A percentile compares a stretch with the other conserved stretches of the same genome.
These are phyloP conservation scores for Colletotrichum liaoningense DNA, from an alignment of 2,329 filamentous ascomycete genomes.

Conservation along the genomic window DNA sequence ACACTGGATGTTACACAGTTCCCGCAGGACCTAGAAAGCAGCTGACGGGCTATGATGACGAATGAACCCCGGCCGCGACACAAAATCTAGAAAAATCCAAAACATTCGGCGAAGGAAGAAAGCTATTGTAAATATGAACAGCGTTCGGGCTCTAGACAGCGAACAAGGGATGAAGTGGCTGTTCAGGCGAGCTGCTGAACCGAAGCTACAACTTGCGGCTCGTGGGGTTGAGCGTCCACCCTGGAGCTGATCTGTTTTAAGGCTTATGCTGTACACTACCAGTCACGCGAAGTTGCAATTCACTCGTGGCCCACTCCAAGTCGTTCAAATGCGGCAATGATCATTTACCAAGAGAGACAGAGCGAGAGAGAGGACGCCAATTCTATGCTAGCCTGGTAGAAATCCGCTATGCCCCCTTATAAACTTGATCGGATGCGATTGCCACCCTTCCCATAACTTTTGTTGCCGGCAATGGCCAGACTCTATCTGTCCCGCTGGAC, in stretches of 20 bases:
- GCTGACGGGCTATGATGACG: constrained; percentile 71
- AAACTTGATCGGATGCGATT: constrained; percentile 16
- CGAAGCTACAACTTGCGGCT: background rate
- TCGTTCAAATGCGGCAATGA: background rate
- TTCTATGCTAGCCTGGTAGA: constrained; percentile 27
- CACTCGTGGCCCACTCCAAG: constrained; percentile 5
- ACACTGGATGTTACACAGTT: constrained; percentile 52
- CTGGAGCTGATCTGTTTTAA: background rate
- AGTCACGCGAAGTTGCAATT: constrained; percentile 19
- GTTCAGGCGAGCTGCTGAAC: constrained; percentile 1
- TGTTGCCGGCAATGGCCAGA: constrained; percentile 39
- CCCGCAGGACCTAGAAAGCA: constrained; percentile 69
- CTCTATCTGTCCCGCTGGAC: constrained; percentile 67
- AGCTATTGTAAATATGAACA: constrained; percentile 39
- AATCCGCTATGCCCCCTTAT: constrained; percentile 35
- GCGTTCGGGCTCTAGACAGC: constrained; percentile 37
- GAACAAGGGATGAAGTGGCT: constrained; percentile 8
- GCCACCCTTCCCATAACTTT: background rate
- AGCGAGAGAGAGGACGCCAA: constrained; percentile 13
- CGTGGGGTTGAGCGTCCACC: background rate
- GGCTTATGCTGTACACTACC: constrained; percentile 28
- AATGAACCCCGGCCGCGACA: constrained; percentile 40
- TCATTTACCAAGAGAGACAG: constrained; percentile 2
- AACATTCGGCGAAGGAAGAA: background rate
- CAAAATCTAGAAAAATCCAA: background rate